These are phyloP conservation scores for Kokia cookei DNA, from an alignment of 441 rosid genomes.

Conservation along the genomic window DNA sequence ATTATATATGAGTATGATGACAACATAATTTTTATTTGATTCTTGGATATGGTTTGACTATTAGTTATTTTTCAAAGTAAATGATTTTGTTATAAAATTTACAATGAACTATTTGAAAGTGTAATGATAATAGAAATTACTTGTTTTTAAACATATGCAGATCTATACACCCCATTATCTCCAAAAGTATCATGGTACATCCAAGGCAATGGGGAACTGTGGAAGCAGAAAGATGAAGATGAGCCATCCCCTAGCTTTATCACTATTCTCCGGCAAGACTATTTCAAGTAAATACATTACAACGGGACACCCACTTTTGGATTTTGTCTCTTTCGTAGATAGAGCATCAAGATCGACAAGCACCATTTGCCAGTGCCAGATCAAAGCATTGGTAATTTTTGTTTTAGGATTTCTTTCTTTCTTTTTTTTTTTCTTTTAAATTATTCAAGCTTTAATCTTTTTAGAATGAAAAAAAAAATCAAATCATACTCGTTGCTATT, in stretches of 20 bases:
- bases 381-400: slow-evolving; percentile 12
- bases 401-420: not conserved
- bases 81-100: not conserved
- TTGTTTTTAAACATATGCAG: slow-evolving; percentile 19
- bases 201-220: slow-evolving; percentile 45
- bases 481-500: not conserved
- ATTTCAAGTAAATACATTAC: slow-evolving; percentile 34
- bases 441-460: not conserved
- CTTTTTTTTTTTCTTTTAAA: not conserved
- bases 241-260: slow-evolving; percentile 30
- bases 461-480: not conserved
- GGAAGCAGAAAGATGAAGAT: slow-evolving; percentile 54
- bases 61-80: not conserved
- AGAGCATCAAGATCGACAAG: not conserved
- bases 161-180: slow-evolving; percentile 51
- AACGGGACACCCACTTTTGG: not conserved
- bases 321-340: not conserved
- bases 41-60: not conserved
- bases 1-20: not conserved
- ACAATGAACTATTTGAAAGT: not conserved
- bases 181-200: slow-evolving; percentile 57
- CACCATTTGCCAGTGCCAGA: slow-evolving; percentile 11
- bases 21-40: not conserved
- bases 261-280: slow-evolving; percentile 38
- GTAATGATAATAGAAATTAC: not conserved